Base-by-base conservation (phyloP, 2,329 filamentous ascomycete species). In the Stagonosporopsis rhizophila region DNA sequence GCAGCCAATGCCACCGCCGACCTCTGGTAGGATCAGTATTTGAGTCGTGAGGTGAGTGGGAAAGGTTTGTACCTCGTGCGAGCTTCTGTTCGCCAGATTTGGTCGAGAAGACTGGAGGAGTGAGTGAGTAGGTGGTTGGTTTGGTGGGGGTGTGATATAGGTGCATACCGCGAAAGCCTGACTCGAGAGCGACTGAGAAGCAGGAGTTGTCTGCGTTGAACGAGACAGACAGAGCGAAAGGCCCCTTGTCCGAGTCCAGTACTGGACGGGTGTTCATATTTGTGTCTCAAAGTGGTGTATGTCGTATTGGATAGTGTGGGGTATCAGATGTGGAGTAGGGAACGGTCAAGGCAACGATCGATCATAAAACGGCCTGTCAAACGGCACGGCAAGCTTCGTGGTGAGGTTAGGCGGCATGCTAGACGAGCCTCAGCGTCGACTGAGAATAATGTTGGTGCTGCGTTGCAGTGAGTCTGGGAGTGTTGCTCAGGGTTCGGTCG, bases 201-300 rank as follows among this genome's bases (percentile, higher is more conserved):
- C 89, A 93, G 66, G 87, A 93, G 63, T 86, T 86, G 74, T 95
- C 91, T 68, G 87, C 84, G 72, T 97, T 98, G 80, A 96, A 96
- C 8, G 90, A 87, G 41, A 89, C 87, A 14, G 91, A 96, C 34
- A 97, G 84, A 11, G 92, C 93, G 58, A 88, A 85, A 4, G 90
- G 89, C 50, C 88, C 86, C 39, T 83, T 84, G 17, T 90, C 87
- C 46, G 87, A 86, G 79, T 96, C 92, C 71, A 98, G 91, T 53
- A 90, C 86, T 48, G 89, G 90, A 56, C 94, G 85, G 39, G 92
- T 96, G 75, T 98, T 95, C 95, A 98, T 99, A 49, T 42, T 66
- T 60, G 2, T 25, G 51, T 37, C 15, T 39, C 23, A 23, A 28
- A 5, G 30, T 9, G 30, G 15, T 25, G n/a, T 35, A 27, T 47